Base-by-base conservation (phyloP, 1,284 basidiomycete species). In the Ceratorhiza oryzae-sativae region DNA sequence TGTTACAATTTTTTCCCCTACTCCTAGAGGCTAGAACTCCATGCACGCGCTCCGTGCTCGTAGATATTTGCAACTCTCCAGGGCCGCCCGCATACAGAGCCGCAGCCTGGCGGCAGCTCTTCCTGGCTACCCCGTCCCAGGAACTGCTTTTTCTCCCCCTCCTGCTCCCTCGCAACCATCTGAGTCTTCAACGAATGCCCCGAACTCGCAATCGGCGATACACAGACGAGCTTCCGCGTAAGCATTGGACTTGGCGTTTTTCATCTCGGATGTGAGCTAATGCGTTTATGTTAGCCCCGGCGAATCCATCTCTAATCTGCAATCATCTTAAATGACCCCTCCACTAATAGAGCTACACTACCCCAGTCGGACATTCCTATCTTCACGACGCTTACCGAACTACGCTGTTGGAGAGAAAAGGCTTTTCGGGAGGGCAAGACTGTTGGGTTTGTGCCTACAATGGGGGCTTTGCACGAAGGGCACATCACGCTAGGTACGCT, bases 391-490 rank as follows among this genome's bases (percentile, higher is more conserved):
- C 83, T 97, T 30, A 80, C 83, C 2, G 84, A 88, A 1, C 90
- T 90, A 76, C 85, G 94, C 55, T 80, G 84, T 82, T 99, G 96
- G 97, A 84, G 95, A 30, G 80, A 83, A 56, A 81, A 82, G 58
- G 91, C 88, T 0, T 87, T 87, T 73, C 82, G 85, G 1, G 82
- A 84, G 63, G 83, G 83, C 48, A 86, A 88, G 77, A 85, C 87
- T 2, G 94, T 99, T 2, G 97, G 97, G 0, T 94, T 94, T 73
- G 94, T 99, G 9, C 89, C 97, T 0, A 99, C 97, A 46, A 99
- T 99, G 97, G 97, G 97, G 30, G 96, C 96, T 0, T 81, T 99
- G 60, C 97, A 99, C 79, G 89, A 93, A 30, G 97, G 97, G 0
- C 97, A 98, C 80, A 83, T 98, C 46, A 88, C 91, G 72, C 88